Percentiles rank a stretch among this genome's conserved stretches.
These are phyloP conservation scores for Sedum album DNA, from an alignment of 164 flowering plant species.

Conservation along the genomic window DNA sequence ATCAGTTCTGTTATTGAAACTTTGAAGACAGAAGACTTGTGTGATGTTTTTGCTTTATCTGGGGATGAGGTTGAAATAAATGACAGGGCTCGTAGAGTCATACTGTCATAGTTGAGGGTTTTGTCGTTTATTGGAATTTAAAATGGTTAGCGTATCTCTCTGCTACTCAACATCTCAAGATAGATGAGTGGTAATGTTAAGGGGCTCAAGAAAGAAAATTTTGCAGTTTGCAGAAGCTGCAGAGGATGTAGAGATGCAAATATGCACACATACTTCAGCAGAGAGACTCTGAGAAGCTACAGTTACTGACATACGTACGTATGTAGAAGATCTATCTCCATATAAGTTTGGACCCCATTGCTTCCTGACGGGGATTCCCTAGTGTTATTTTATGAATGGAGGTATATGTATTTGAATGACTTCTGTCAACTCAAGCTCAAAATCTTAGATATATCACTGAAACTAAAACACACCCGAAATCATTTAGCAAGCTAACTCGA, in stretches of 20 bases:
- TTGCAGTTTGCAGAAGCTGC: constrained; percentile 3
- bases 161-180: neutral
- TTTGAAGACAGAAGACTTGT: neutral
- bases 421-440: neutral
- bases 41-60: neutral
- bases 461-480: neutral
- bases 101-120: neutral
- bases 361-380: neutral
- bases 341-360: constrained; percentile 2
- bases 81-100: neutral
- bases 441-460: neutral
- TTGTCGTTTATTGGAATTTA: constrained; percentile 1
- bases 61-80: neutral
- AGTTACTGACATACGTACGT: neutral
- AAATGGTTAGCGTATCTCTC: neutral
- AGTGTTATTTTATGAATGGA: neutral
- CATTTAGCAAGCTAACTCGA: neutral
- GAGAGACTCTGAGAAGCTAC: neutral
- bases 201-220: constrained; percentile 5
- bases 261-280: neutral
- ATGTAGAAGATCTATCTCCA: neutral
- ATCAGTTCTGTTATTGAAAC: neutral
- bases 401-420: neutral
- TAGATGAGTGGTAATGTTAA: constrained; percentile 2
- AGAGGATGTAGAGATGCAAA: neutral